Evolutionary conservation across 2,329 filamentous ascomycete genomes (phyloP).

Genomic region (Hypoxylon sp.): DNA sequence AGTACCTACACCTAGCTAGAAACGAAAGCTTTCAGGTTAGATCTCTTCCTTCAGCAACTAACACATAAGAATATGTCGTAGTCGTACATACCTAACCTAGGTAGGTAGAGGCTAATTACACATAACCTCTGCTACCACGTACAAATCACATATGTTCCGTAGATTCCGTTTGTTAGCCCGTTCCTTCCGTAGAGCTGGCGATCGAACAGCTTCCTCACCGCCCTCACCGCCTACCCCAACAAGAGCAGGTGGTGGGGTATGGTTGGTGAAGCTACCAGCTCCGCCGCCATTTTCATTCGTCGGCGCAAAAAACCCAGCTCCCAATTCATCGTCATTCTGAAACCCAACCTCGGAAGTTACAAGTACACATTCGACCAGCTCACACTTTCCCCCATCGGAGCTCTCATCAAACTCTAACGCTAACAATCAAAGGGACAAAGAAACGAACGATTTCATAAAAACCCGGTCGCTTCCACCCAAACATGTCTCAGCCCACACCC

Average conservation of each 20-base stretch:
- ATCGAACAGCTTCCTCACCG: background rate
- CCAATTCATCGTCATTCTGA: conserved; percentile 19
- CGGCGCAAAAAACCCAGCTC: conserved; percentile 21
- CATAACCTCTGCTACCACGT: background rate
- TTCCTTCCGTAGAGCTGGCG: background rate
- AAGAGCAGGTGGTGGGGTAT: conserved; percentile 13
- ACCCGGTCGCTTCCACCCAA: conserved; percentile 28
- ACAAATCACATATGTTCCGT: background rate
- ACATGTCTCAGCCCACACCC: conserved; percentile 53
- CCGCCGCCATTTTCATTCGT: conserved; percentile 15
- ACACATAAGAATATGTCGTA: background rate
- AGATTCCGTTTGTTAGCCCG: background rate
- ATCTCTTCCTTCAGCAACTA: background rate
- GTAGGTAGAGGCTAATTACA: background rate
- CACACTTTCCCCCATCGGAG: background rate
- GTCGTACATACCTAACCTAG: too few relatives aligned
- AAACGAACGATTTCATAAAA: conserved; percentile 24
- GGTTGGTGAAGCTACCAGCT: conserved; percentile 6
- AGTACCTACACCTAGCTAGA: background rate
- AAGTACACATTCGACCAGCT: background rate
- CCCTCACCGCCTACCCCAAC: background rate
- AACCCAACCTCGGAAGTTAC: conserved; percentile 13
- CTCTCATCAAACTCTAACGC: background rate
- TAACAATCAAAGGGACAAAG: conserved; percentile 17
- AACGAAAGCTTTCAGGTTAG: background rate